Percentiles rank a stretch among this genome's conserved stretches.
These are phyloP conservation scores for Fusarium sp. DNA, from an alignment of 2,329 filamentous ascomycete genomes.

Conservation along the genomic window DNA sequence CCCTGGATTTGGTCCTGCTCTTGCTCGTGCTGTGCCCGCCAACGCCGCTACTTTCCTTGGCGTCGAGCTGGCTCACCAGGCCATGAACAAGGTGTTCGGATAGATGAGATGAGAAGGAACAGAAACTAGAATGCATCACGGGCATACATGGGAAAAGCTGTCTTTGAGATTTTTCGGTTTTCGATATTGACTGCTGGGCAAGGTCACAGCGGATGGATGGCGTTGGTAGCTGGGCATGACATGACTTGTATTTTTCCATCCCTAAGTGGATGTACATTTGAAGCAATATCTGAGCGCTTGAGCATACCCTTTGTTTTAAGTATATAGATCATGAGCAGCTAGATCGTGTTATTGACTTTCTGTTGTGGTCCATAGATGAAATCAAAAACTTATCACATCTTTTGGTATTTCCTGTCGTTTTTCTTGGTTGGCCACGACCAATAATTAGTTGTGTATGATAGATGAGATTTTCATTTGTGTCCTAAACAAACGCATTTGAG, in stretches of 20 bases:
- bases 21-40: constrained; percentile 92
- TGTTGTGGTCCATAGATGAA: constrained; percentile 16
- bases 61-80: constrained; percentile 84
- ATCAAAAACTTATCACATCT: neutral
- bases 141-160: constrained; percentile 20
- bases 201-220: constrained; percentile 22
- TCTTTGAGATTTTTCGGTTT: constrained; percentile 11
- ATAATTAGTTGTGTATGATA: neutral
- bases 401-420: neutral
- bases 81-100: constrained; percentile 80
- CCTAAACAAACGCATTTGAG: constrained; percentile 11
- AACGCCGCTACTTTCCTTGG: constrained; percentile 96
- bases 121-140: neutral
- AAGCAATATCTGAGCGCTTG: constrained; percentile 23
- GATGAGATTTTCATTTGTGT: constrained; percentile 9
- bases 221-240: constrained; percentile 28
- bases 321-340: constrained; percentile 19
- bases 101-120: constrained; percentile 10
- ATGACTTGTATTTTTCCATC: constrained; percentile 21
- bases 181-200: neutral
- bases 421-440: neutral
- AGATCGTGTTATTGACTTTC: constrained; percentile 6
- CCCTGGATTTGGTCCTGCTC: constrained; percentile 92
- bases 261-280: constrained; percentile 5
- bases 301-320: constrained; percentile 24